These are phyloP conservation scores for Aspergillus clavatus DNA, from an alignment of 2,329 filamentous ascomycete species.

Conservation along the genomic window DNA sequence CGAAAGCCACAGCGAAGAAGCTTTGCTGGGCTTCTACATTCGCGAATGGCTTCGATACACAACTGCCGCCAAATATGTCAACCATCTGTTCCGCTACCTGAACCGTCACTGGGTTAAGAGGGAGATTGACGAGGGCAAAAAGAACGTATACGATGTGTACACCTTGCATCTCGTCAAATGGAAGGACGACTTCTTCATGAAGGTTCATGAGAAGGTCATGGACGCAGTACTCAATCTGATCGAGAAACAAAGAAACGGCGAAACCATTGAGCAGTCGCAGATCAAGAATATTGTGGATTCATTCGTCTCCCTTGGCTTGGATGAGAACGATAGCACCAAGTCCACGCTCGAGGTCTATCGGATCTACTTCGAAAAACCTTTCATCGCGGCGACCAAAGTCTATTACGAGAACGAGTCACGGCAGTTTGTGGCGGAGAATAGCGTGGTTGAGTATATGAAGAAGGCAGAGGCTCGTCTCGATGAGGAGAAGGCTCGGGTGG, in stretches of 20 bases:
- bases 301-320: slow-evolving; percentile 88
- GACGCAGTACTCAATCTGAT: slow-evolving; percentile 88
- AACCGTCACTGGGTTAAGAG: slow-evolving; percentile 99
- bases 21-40: slow-evolving; percentile 87
- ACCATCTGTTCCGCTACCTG: slow-evolving; percentile 92
- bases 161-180: slow-evolving; percentile 93
- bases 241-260: slow-evolving; percentile 93
- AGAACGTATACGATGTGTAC: slow-evolving; percentile 97
- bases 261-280: slow-evolving; percentile 94
- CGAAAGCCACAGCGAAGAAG: slow-evolving; percentile 79
- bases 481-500: slow-evolving; percentile 91
- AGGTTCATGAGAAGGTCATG: slow-evolving; percentile 87
- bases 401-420: slow-evolving; percentile 94
- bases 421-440: slow-evolving; percentile 92
- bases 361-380: slow-evolving; percentile 86
- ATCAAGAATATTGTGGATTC: slow-evolving; percentile 97
- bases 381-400: slow-evolving; percentile 72
- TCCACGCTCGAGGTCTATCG: slow-evolving; percentile 94
- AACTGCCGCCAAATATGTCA: slow-evolving; percentile 91
- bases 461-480: slow-evolving; percentile 86
- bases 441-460: slow-evolving; percentile 99
- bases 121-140: slow-evolving; percentile 98
- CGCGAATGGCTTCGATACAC: slow-evolving; percentile 96
- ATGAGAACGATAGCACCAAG: slow-evolving; percentile 88
- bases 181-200: slow-evolving; percentile 84